Evolutionary conservation across 2,329 filamentous ascomycete genomes (phyloP).

Genomic region (Colletotrichum spaethianum): DNA sequence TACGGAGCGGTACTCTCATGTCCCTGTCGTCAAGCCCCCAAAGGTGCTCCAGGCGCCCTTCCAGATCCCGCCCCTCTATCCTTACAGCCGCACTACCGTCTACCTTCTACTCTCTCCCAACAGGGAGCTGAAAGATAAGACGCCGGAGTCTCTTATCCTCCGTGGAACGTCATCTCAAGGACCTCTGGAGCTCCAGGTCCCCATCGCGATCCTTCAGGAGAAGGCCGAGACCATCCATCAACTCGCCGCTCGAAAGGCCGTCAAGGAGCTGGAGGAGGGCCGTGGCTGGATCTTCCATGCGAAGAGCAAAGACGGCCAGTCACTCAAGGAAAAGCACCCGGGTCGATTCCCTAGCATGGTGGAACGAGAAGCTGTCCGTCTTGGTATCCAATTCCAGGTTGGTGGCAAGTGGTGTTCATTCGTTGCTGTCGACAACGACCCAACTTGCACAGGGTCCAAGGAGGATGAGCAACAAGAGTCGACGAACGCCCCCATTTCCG

Average conservation of each 20-base stretch:
- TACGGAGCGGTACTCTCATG: slow-evolving; percentile 58
- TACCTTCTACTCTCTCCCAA: slow-evolving; percentile 75
- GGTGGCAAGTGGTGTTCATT: slow-evolving; percentile 81
- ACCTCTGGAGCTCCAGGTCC: slow-evolving; percentile 75
- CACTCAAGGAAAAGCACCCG: slow-evolving; percentile 62
- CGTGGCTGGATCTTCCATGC: slow-evolving; percentile 74
- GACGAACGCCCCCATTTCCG: background rate
- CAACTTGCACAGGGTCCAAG: background rate
- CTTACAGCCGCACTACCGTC: slow-evolving; percentile 75
- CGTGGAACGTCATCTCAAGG: slow-evolving; percentile 70
- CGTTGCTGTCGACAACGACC: slow-evolving; percentile 67
- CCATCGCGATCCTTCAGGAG: slow-evolving; percentile 64
- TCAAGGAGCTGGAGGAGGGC: slow-evolving; percentile 78
- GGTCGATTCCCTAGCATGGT: slow-evolving; percentile 72
- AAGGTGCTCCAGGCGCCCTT: slow-evolving; percentile 75
- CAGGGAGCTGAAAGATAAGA: slow-evolving; percentile 54
- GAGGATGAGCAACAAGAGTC: background rate
- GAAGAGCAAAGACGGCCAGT: slow-evolving; percentile 61
- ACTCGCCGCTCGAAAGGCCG: slow-evolving; percentile 77
- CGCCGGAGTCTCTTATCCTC: slow-evolving; percentile 70
- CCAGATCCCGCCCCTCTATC: slow-evolving; percentile 74
- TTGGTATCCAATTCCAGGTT: slow-evolving; percentile 77
- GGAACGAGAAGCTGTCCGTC: slow-evolving; percentile 74
- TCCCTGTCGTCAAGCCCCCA: slow-evolving; percentile 68
- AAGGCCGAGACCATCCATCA: slow-evolving; percentile 75